Evolutionary conservation across 768 basidiomycete species (phyloP).

Genomic region (Daedaleopsis nitida): DNA sequence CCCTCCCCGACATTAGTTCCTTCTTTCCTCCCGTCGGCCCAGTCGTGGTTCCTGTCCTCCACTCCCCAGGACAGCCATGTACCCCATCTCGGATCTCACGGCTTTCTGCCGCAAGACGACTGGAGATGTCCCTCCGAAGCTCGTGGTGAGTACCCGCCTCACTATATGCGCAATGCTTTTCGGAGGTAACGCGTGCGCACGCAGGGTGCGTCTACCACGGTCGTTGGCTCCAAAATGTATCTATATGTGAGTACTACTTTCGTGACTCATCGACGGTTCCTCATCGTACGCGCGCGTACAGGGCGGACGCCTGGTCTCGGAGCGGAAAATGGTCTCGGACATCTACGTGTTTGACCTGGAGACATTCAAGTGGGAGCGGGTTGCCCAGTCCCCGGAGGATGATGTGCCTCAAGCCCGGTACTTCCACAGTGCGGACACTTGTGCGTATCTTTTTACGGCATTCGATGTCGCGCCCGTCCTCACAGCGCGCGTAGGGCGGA

Average conservation of each 20-base stretch:
- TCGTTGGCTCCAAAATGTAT: constrained; percentile 85
- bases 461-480: constrained; percentile 7
- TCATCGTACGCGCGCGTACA: constrained; percentile 29
- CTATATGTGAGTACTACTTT: constrained; percentile 67
- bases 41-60: constrained; percentile 12
- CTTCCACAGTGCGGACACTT: constrained; percentile 91
- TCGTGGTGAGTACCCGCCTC: constrained; percentile 62
- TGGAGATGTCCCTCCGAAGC: constrained; percentile 86
- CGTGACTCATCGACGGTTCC: not conserved
- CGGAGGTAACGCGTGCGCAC: not conserved
- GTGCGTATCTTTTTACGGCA: constrained; percentile 42
- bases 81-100: constrained; percentile 89
- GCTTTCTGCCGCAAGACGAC: constrained; percentile 81
- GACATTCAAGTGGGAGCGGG: constrained; percentile 77
- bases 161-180: constrained; percentile 4
- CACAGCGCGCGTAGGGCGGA: constrained; percentile 61
- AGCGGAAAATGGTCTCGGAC: constrained; percentile 87
- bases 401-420: constrained; percentile 83
- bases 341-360: constrained; percentile 89
- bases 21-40: constrained; percentile 6
- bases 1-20: constrained; percentile 3
- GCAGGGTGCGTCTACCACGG: constrained; percentile 89
- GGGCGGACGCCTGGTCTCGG: constrained; percentile 88
- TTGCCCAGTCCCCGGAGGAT: constrained; percentile 62
- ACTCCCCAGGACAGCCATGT: constrained; percentile 40